A percentile compares a stretch with the other conserved stretches of the same genome.
phyloP scores from a whole-genome alignment of 1,284 basidiomycete species.

The Apiotrichum porosum region DNA sequence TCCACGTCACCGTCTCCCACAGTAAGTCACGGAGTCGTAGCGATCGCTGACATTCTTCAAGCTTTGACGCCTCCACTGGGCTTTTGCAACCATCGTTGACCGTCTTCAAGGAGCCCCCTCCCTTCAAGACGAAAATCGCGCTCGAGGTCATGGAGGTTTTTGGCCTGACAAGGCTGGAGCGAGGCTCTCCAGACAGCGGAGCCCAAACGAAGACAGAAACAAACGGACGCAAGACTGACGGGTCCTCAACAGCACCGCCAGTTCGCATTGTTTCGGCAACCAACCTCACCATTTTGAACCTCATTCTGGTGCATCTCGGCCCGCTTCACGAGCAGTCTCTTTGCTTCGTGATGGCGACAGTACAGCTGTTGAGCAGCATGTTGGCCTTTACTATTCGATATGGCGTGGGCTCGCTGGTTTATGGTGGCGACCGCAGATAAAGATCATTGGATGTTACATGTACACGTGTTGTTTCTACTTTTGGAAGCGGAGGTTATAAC shows the following conservation, averaged over 20 bases:
- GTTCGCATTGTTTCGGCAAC: conserved; percentile 64
- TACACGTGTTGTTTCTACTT: conserved; percentile 15
- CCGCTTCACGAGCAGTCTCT: conserved; percentile 75
- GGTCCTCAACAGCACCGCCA: too few relatives aligned
- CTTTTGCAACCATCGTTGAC: conserved; percentile 69
- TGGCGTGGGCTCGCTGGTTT: conserved; percentile 76
- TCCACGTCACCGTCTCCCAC: conserved; percentile 87
- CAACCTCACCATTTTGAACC: conserved; percentile 84
- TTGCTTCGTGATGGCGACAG: conserved; percentile 63
- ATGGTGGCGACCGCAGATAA: conserved; percentile 78
- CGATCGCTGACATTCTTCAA: conserved; percentile 36
- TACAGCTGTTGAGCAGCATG: conserved; percentile 70
- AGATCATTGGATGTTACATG: too few relatives aligned
- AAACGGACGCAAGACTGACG: neutral
- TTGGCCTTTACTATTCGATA: conserved; percentile 80
- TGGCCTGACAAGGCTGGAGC: conserved; percentile 63
- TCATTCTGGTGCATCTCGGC: conserved; percentile 69
- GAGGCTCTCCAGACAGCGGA: conserved; percentile 14
- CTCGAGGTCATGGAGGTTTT: conserved; percentile 60
- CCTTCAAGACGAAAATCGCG: conserved; percentile 54
- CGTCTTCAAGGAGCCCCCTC: conserved; percentile 55
- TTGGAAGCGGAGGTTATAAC: conserved; percentile 86
- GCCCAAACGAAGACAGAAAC: neutral
- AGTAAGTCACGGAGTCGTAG: conserved; percentile 51
- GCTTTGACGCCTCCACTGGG: conserved; percentile 67